Evolutionary conservation across 805 yeast species (phyloP), one percentile per base, ranked within the genome.

Genomic region (Hanseniaspora occidentalis): DNA sequence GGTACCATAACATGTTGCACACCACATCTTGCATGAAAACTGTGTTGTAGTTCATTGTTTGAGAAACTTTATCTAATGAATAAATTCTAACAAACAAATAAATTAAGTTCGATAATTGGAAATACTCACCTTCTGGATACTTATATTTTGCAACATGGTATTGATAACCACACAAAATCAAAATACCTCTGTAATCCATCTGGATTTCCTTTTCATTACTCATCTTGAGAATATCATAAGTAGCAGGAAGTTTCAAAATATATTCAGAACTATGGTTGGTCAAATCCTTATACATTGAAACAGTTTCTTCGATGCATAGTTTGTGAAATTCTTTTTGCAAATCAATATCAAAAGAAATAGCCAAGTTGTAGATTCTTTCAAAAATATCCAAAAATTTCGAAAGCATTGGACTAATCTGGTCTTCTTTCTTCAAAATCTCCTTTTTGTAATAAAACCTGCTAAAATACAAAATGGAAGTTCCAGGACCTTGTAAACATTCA

Each of bases 261-360:
- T 58, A 60, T 36, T 63, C 60, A 16, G 52, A 50, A 37, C 62
- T 54, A 18, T 53, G 58, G 4, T 47, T 40, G 8, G 57, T 60
- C 31, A 57, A 35, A 9, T 56, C 50, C 6, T 50, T 49, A 37
- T 80, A 73, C 2, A 79, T 51, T 2, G 54, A 49, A 33, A 55
- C 57, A 2, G 77, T 57, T 25, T 65, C 64, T 3, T 53, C 49
- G 7, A 66, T 51, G 50, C 50, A 56, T 1, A 50, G 17, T 2
- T 60, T 47, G 2, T 48, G 45, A 35, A 79, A 67, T 18, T 58
- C 57, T 1, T 51, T 50, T n/a, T 58, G 60, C 10, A 77, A 60
- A 39, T 79, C 74, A 39, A 84, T 52, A 57, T 88, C 97, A 57
- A 71, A 73, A 3, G 92, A 74, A 24, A 66, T 51, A 1, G 81